Percentiles rank a stretch among this genome's conserved stretches.
phyloP scores from a whole-genome alignment of 1,139 yeast species.

The Protomyces pachydermus region DNA sequence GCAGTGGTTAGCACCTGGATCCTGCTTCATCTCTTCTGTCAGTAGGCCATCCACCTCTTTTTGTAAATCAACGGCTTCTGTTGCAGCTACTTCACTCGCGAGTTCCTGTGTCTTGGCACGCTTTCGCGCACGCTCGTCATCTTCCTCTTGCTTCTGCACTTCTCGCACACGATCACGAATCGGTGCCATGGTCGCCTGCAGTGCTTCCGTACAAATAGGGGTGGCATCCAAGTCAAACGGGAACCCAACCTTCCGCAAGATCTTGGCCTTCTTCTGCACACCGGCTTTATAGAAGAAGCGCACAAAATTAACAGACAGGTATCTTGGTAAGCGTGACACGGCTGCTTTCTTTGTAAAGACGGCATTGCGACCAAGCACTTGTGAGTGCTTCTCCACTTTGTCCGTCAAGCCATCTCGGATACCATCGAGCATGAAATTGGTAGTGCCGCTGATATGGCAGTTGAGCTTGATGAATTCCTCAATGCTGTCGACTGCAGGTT shows the following conservation, averaged over 20 bases:
- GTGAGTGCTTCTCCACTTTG: conserved; percentile 69
- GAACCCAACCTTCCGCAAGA: conserved; percentile 85
- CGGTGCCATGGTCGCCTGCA: conserved; percentile 60
- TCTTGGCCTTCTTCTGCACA: conserved; percentile 83
- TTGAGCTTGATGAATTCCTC: conserved; percentile 67
- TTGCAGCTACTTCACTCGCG: conserved; percentile 33
- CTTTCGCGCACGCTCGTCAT: conserved; percentile 68
- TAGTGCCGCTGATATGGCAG: conserved; percentile 80
- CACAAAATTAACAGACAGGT: conserved; percentile 83
- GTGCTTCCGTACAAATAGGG: conserved; percentile 73
- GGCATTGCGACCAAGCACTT: conserved; percentile 63
- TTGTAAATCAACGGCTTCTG: conserved; percentile 33
- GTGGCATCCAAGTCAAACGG: conserved; percentile 88
- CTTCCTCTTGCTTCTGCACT: conserved; percentile 70
- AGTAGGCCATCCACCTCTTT: conserved; percentile 34
- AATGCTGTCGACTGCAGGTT: conserved; percentile 46
- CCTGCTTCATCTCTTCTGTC: conserved; percentile 39
- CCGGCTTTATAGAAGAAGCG: conserved; percentile 95
- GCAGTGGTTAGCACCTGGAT: conserved; percentile 73
- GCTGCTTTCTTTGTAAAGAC: conserved; percentile 63
- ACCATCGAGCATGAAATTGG: conserved; percentile 88
- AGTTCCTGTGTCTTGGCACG: conserved; percentile 38
- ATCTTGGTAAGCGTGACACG: conserved; percentile 78
- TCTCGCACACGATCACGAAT: conserved; percentile 73
- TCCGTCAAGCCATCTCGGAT: conserved; percentile 69